Evolutionary conservation across 1,284 basidiomycete species (phyloP), one percentile per base, ranked within the genome.

Genomic region (Nidula niveotomentosa): DNA sequence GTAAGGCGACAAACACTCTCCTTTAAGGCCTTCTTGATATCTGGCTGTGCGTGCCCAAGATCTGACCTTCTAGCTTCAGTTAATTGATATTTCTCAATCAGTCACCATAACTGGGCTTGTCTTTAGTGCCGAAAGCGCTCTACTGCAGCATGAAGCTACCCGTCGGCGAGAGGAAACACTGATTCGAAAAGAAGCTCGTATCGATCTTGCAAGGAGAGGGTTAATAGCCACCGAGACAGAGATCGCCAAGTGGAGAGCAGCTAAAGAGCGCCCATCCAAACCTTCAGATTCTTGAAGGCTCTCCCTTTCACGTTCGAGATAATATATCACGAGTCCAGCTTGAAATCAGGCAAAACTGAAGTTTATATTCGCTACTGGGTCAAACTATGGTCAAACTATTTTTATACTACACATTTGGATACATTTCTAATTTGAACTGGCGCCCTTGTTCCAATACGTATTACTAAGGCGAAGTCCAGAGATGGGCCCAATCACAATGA

Each of bases 141-240:
- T 94, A 17, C 73, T 92, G 39, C 74, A 79, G 54, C 88, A 90
- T 64, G 91, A 94, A 71, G 76, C 77, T 37, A 71, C 77, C 49
- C 76, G 86, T 60, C 83, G 93, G 30, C 70, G 75, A 56, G 77
- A 81, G 52, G 91, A 94, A 67, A 85, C 86, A 60, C 72, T 78
- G 7, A 72, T 94, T 41, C 84, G 93, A 35, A 80, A 83, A 51
- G 79, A 90, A 66, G 93, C 93, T 10, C 80, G 89, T 35, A 74
- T 88, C 43, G 90, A 91, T 52, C 80, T 95, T 53, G 85, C 87
- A 10, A 78, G 82, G 39, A 80, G 82, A 58, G 92, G 92, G 15
- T 76, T 91, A 48, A 81, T 94, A 55, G 84, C 86, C 4, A 93
- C 91, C 7, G 93, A 95, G 70, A 84, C 86, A 8, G 91, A 91